phyloP scores from a whole-genome alignment of 208 protist genomes.

The Trypanosoma conorhini region DNA sequence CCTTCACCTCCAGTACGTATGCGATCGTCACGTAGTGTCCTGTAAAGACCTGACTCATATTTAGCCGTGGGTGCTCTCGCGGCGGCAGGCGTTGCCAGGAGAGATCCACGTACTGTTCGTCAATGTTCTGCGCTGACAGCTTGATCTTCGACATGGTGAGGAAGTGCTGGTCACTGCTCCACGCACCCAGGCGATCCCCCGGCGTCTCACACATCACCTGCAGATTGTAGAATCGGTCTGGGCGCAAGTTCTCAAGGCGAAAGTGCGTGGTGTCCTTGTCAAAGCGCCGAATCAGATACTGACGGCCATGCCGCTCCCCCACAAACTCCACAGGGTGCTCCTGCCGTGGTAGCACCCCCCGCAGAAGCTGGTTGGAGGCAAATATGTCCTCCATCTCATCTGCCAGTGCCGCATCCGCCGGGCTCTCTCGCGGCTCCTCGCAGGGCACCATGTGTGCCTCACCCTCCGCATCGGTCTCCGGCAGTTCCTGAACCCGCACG shows the following conservation, averaged over 20 bases:
- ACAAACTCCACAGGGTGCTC: conserved; percentile 31
- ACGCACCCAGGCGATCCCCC: conserved; percentile 73
- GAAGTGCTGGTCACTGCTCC: conserved; percentile 68
- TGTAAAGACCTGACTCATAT: conserved; percentile 36
- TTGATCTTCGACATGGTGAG: conserved; percentile 71
- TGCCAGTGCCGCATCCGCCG: neutral
- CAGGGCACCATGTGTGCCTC: conserved; percentile 9
- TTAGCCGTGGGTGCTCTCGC: conserved; percentile 10
- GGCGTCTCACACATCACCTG: conserved; percentile 83
- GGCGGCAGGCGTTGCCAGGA: conserved; percentile 54
- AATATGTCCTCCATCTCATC: conserved; percentile 37
- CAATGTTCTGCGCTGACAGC: conserved; percentile 44
- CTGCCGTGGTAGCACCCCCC: conserved; percentile 15
- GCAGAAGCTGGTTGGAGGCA: neutral
- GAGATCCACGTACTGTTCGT: conserved; percentile 74
- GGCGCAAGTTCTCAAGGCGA: conserved; percentile 41
- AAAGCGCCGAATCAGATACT: conserved; percentile 32
- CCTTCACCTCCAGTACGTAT: conserved; percentile 67
- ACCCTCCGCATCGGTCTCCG: conserved; percentile 22
- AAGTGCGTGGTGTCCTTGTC: conserved; percentile 15
- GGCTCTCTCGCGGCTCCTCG: conserved; percentile 5
- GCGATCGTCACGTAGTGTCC: conserved; percentile 38
- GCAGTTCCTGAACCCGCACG: conserved; percentile 70
- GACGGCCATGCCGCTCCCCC: conserved; percentile 25
- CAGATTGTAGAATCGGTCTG: conserved; percentile 73